Base-by-base conservation (phyloP, 2,329 filamentous ascomycete species). In the Fusarium piperis region DNA sequence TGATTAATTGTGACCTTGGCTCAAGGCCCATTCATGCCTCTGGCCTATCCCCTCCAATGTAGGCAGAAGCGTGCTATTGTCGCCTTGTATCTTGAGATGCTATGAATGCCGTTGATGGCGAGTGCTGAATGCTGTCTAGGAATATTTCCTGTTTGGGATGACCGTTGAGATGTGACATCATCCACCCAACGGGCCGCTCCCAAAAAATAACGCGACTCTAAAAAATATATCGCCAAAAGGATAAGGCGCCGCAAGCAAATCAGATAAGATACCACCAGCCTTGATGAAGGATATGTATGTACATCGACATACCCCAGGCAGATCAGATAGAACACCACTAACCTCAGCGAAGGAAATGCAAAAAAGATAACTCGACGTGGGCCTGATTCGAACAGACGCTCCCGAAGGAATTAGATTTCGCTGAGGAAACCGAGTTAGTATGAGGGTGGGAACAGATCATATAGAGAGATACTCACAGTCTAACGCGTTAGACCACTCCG, bases 391-490 rank as follows among this genome's bases (percentile, higher is more conserved):
- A 58, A 58, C 55, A 38, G 55, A 44, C 39, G 55, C 55, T 33
- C 26, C 55, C 55, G 55, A 58, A 58, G 55, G 26, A 33, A 58
- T 13, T n/a, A 58, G 55, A 58, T 58, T 58, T 58, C 55, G 36
- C n/a, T n/a, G n/a, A n/a, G n/a, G n/a, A n/a, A n/a, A n/a, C n/a
- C n/a, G n/a, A n/a, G n/a, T n/a, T n/a, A n/a, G n/a, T n/a, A n/a
- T n/a, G n/a, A n/a, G n/a, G n/a, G n/a, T n/a, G n/a, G n/a, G n/a
- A n/a, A n/a, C n/a, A n/a, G n/a, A n/a, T n/a, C n/a, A n/a, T n/a
- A n/a, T n/a, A n/a, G n/a, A n/a, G n/a, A n/a, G n/a, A n/a, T n/a
- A n/a, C n/a, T n/a, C n/a, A n/a, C n/a, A 41, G 39, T 41, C 39
- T 41, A 4, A 12, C 39, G 39, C 39, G 12, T 41, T 41, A 41